Percentiles rank a stretch among this genome's conserved stretches.
Evolutionary conservation across 129 eudicot genomes (phyloP).

Genomic region (Scalesia atractyloides): DNA sequence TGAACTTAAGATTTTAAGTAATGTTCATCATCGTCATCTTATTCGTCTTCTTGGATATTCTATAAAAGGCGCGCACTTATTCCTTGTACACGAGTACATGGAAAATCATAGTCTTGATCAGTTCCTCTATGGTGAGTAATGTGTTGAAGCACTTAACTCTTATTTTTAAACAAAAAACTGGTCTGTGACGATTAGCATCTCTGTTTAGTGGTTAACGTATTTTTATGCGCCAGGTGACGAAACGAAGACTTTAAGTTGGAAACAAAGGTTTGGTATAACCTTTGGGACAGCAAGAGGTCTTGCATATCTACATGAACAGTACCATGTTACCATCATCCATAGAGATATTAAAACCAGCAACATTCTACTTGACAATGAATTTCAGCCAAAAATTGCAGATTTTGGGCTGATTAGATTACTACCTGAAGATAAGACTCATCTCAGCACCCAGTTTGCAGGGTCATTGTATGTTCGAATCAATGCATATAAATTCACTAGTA

Average conservation of each 20-base stretch:
- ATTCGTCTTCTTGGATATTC: slow-evolving; percentile 67
- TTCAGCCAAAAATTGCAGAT: slow-evolving; percentile 71
- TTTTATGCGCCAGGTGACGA: slow-evolving; percentile 46
- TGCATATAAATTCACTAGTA: background rate
- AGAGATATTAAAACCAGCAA: slow-evolving; percentile 72
- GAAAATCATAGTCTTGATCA: slow-evolving; percentile 72
- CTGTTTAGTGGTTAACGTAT: background rate
- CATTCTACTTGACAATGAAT: slow-evolving; percentile 58
- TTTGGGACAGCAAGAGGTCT: slow-evolving; percentile 70
- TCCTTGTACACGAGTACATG: slow-evolving; percentile 73
- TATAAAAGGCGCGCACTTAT: slow-evolving; percentile 54
- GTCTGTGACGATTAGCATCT: background rate
- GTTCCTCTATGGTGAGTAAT: slow-evolving; percentile 51
- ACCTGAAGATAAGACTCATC: slow-evolving; percentile 66
- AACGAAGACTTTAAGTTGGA: slow-evolving; percentile 51
- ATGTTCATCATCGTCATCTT: slow-evolving; percentile 74
- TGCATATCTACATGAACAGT: slow-evolving; percentile 79
- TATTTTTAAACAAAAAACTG: background rate
- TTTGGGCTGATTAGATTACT: slow-evolving; percentile 70
- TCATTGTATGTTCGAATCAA: slow-evolving; percentile 49
- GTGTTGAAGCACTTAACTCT: background rate
- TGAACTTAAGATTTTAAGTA: slow-evolving; percentile 67
- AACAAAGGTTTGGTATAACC: slow-evolving; percentile 56
- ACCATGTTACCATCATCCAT: slow-evolving; percentile 73
- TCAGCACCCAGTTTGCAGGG: slow-evolving; percentile 64